Conservation (phyloP, 257 asterid genomes). For the Scutellaria barbata region DNA sequence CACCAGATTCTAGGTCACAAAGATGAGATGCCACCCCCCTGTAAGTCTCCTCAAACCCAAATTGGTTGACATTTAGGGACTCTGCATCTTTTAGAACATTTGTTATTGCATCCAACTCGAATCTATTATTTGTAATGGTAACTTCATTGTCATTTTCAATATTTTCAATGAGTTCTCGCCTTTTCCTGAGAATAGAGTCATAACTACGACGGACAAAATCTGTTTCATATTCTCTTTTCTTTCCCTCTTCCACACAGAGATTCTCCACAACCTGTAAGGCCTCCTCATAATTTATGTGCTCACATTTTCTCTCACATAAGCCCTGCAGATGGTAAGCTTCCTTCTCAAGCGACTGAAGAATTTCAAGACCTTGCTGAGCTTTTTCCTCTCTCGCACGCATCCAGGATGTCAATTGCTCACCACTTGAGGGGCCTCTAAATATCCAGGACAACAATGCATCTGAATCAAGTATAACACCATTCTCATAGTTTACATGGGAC, state of each 20-base stretch:
- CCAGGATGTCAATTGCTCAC: slow-evolving; percentile 77
- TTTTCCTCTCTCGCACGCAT: slow-evolving; percentile 67
- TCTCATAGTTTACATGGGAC: slow-evolving; percentile 47
- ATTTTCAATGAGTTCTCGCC: slow-evolving; percentile 62
- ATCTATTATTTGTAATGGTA: slow-evolving; percentile 56
- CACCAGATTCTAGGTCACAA: slow-evolving; percentile 83
- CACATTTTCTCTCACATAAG: slow-evolving; percentile 86
- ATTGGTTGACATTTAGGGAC: slow-evolving; percentile 71
- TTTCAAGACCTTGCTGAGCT: slow-evolving; percentile 67
- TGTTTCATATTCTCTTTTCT: slow-evolving; percentile 66
- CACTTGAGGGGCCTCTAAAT: slow-evolving; percentile 72
- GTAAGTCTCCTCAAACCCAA: slow-evolving; percentile 80
- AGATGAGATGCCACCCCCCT: slow-evolving; percentile 68
- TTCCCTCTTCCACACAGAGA: slow-evolving; percentile 85
- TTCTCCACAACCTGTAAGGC: slow-evolving; percentile 88
- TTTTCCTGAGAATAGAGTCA: slow-evolving; percentile 69
- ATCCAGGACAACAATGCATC: slow-evolving; percentile 91
- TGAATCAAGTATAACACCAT: slow-evolving; percentile 61
- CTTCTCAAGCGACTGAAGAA: slow-evolving; percentile 81
- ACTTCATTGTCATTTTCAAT: slow-evolving; percentile 52
- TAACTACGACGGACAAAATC: slow-evolving; percentile 65
- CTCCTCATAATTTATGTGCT: slow-evolving; percentile 82
- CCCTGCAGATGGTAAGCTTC: slow-evolving; percentile 80
- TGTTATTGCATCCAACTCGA: slow-evolving; percentile 85
- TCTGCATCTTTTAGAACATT: slow-evolving; percentile 89